Evolutionary conservation across 2,329 filamentous ascomycete genomes (phyloP).

Genomic region (Sordariomycetes sp.): DNA sequence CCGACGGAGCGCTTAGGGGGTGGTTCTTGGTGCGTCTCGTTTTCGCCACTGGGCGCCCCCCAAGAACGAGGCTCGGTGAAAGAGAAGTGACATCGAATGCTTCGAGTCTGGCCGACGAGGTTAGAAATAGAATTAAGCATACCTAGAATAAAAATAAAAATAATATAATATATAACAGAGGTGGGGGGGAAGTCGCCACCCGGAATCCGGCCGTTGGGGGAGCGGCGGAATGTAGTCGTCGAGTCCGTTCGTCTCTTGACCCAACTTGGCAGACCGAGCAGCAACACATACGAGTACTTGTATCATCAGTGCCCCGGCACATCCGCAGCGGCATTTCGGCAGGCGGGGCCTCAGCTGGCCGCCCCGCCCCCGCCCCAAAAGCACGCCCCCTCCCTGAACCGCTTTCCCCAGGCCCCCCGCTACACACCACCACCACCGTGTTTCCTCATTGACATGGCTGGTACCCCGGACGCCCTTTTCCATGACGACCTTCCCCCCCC

Average conservation of each 20-base stretch:
- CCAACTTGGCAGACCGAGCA: neutral
- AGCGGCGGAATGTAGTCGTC: neutral
- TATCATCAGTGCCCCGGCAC: neutral
- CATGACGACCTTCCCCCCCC: neutral
- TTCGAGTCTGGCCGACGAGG: too few species aligned
- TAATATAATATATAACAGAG: too few species aligned
- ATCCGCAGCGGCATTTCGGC: neutral
- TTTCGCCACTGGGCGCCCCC: too few species aligned
- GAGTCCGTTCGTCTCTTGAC: neutral
- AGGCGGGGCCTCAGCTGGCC: neutral
- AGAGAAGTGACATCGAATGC: too few species aligned
- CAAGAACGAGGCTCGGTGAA: too few species aligned
- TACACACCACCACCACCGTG: neutral
- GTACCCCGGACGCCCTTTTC: neutral
- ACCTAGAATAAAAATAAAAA: too few species aligned
- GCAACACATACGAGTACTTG: too few species aligned
- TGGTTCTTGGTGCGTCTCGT: neutral
- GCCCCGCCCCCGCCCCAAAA: neutral
- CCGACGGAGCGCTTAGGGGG: neutral
- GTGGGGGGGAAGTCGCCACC: too few species aligned
- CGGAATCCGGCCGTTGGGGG: neutral
- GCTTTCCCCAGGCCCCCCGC: neutral
- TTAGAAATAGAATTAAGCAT: too few species aligned
- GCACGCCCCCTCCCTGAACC: neutral
- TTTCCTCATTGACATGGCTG: neutral